Conservation (phyloP, 1,284 basidiomycete species). For the Macrocystidia cucumis region DNA sequence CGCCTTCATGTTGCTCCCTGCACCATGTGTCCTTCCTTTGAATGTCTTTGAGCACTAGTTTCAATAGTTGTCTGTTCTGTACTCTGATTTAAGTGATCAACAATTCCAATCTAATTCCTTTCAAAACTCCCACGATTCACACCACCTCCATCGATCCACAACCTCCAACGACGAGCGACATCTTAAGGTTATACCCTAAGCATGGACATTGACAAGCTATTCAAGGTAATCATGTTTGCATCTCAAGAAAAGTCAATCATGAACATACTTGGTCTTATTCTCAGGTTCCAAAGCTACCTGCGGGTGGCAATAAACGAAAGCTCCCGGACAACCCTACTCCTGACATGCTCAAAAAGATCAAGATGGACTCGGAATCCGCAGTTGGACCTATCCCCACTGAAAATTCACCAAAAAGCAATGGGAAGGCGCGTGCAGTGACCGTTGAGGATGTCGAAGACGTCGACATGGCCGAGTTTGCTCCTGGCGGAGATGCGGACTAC, state of each 20-base stretch:
- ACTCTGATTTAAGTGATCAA: too few species aligned
- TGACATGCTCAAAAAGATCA: slow-evolving; percentile 76
- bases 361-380: slow-evolving; percentile 33
- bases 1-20: too few species aligned
- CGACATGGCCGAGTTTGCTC: slow-evolving; percentile 47
- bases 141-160: too few species aligned
- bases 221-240: slow-evolving; percentile 48
- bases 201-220: slow-evolving; percentile 78
- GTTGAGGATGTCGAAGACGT: slow-evolving; percentile 42
- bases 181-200: too few species aligned
- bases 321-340: slow-evolving; percentile 78
- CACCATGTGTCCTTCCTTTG: too few species aligned
- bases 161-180: too few species aligned
- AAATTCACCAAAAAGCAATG: slow-evolving; percentile 2
- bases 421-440: slow-evolving; percentile 25
- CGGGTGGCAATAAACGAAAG: slow-evolving; percentile 64
- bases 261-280: slow-evolving; percentile 3
- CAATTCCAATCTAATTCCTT: too few species aligned
- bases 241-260: slow-evolving; percentile 1
- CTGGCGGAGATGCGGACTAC: slow-evolving; percentile 83
- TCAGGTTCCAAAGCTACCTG: slow-evolving; percentile 66
- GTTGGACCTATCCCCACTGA: slow-evolving; percentile 12
- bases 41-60: too few species aligned
- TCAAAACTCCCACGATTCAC: too few species aligned
- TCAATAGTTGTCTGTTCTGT: too few species aligned